Evolutionary conservation across 2,329 filamentous ascomycete genomes (phyloP).

Genomic region (Lachnellula subtilissima): DNA sequence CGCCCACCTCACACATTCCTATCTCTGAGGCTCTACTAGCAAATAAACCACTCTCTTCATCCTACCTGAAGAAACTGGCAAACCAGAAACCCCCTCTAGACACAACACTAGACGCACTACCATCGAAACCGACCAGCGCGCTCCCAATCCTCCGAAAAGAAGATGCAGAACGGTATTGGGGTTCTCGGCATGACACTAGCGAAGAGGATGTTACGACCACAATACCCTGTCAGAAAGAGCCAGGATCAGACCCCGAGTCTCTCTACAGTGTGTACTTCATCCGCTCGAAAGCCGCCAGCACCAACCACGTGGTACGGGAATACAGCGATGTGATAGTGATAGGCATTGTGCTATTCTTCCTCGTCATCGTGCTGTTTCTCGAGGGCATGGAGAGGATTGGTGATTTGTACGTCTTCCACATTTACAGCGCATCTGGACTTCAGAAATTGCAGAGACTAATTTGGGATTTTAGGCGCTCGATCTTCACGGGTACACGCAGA

Average conservation of each 20-base stretch:
- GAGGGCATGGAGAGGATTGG: slow-evolving; percentile 21
- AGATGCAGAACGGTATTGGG: slow-evolving; percentile 23
- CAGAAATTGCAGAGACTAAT: neutral
- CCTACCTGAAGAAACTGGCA: slow-evolving; percentile 21
- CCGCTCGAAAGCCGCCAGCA: neutral
- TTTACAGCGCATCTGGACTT: no score
- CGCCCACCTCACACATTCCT: slow-evolving; percentile 15
- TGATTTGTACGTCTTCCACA: slow-evolving; percentile 15
- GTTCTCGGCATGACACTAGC: neutral
- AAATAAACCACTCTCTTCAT: slow-evolving; percentile 16
- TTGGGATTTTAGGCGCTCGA: neutral
- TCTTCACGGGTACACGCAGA: neutral
- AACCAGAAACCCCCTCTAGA: slow-evolving; percentile 7
- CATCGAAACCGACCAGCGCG: slow-evolving; percentile 23
- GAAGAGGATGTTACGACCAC: neutral
- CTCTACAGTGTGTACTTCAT: neutral
- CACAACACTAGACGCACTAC: neutral
- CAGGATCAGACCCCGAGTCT: neutral
- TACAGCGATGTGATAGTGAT: slow-evolving; percentile 28
- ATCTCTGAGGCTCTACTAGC: slow-evolving; percentile 23
- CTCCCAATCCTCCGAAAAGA: slow-evolving; percentile 20
- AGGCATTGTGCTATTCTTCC: slow-evolving; percentile 26
- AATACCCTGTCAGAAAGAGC: neutral
- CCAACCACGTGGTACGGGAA: slow-evolving; percentile 11
- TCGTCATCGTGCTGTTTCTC: slow-evolving; percentile 21